Evolutionary conservation across 768 basidiomycete species (phyloP), one percentile per base, ranked within the genome.

Genomic region (Kwoniella bestiolae): DNA sequence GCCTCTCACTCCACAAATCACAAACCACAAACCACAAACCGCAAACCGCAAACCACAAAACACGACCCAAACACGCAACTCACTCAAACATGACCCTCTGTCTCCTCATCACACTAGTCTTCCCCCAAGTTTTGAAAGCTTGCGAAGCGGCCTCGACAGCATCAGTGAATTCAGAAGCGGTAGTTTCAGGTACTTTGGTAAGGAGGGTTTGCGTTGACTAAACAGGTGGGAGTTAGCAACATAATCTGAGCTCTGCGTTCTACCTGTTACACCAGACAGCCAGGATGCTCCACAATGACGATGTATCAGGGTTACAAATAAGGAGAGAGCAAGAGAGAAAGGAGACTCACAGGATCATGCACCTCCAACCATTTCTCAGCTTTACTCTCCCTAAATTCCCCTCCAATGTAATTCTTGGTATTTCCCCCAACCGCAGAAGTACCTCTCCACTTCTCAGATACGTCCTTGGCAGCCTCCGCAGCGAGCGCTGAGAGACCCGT

Each of bases 401-500:
- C 95, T 12, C 87, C 90, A 64, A 97, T 91, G 81, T 89, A 93
- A 80, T 93, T 94, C 86, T 91, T 94, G 62, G 94, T 94, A 66
- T 85, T 88, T 29, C 86, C 90, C n/a, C 94, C 94, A 12, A 87
- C 86, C 25, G 90, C 89, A 63, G 85, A 90, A 2, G 94, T 94
- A 45, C 94, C 94, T 69, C 88, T 88, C 92, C 92, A 97, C 49
- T 68, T 68, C 3, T 68, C 63, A 23, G 63, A 62, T 34, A 78
- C 72, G 35, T 78, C 69, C 35, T 78, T 69, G 7, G 73, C 74
- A 1, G 73, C 74, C 16, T 55, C 34, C 16, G 50, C 56, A 4
- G 68, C 76, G 1, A 73, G 52, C 0, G 69, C 61, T 5, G 73
- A 69, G 52, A 69, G 56, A 7, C 60, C 57, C 38, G 35, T 34